Conservation (phyloP, 345 rosid genomes). For the Eutrema japonicum region DNA sequence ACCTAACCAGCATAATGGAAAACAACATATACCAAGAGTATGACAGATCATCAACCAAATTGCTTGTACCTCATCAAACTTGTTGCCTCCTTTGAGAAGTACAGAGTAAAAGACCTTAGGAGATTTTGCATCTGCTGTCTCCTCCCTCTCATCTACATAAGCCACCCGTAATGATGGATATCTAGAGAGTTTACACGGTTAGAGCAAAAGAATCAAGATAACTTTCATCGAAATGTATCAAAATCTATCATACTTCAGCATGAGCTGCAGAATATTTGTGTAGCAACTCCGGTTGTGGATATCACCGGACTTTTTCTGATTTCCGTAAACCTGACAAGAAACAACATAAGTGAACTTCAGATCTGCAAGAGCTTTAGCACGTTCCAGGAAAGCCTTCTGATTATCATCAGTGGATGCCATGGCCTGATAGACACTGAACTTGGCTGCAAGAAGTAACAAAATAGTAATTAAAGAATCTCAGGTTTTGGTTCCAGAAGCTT, state of each 20-base stretch:
- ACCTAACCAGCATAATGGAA: neutral
- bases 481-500: slow-evolving; percentile 10
- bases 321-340: slow-evolving; percentile 90
- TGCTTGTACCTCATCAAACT: slow-evolving; percentile 68
- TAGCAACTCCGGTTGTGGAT: slow-evolving; percentile 67
- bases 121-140: slow-evolving; percentile 56
- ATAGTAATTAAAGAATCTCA: slow-evolving; percentile 1
- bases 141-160: slow-evolving; percentile 85
- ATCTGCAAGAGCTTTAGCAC: slow-evolving; percentile 74
- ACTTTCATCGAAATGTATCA: neutral
- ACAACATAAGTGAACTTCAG: slow-evolving; percentile 97
- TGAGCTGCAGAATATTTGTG: slow-evolving; percentile 76
- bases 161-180: slow-evolving; percentile 91
- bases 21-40: too few species aligned
- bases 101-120: slow-evolving; percentile 79
- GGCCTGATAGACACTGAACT: slow-evolving; percentile 47
- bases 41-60: neutral
- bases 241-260: slow-evolving; percentile 61
- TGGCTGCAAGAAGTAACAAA: slow-evolving; percentile 51
- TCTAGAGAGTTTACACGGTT: slow-evolving; percentile 45
- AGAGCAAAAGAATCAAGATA: neutral
- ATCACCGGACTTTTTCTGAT: slow-evolving; percentile 76
- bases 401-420: slow-evolving; percentile 46
- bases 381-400: slow-evolving; percentile 44
- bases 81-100: slow-evolving; percentile 87